Evolutionary conservation across 495 filamentous ascomycete species (phyloP).

Genomic region (Penicillium steckii): DNA sequence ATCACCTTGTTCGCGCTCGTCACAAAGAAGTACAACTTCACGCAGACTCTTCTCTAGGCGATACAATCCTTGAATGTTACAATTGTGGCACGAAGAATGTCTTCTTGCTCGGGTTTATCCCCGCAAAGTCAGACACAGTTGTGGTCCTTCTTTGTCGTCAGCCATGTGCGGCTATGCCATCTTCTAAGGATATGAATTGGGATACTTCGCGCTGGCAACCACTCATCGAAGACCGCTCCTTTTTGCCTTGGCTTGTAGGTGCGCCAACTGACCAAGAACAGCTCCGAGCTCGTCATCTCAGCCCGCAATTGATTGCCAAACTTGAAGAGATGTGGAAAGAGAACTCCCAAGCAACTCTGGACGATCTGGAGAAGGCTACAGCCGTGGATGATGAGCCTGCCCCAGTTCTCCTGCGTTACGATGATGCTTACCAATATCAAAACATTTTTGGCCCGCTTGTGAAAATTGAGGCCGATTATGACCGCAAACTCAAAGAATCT

Average conservation of each 20-base stretch:
- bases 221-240: slow-evolving; percentile 94
- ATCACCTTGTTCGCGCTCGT: slow-evolving; percentile 93
- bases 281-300: slow-evolving; percentile 88
- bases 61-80: slow-evolving; percentile 98
- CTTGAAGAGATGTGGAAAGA: slow-evolving; percentile 99
- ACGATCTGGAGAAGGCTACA: slow-evolving; percentile 89
- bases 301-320: slow-evolving; percentile 93
- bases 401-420: slow-evolving; percentile 90
- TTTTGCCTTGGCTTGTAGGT: slow-evolving; percentile 90
- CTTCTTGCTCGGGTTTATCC: slow-evolving; percentile 98
- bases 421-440: slow-evolving; percentile 98
- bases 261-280: slow-evolving; percentile 92
- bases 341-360: slow-evolving; percentile 82
- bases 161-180: slow-evolving; percentile 89
- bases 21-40: slow-evolving; percentile 99
- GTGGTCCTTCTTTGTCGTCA: slow-evolving; percentile 96
- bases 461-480: slow-evolving; percentile 99
- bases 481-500: slow-evolving; percentile 97
- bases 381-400: slow-evolving; percentile 94
- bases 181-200: slow-evolving; percentile 99
- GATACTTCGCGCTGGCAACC: slow-evolving; percentile 98
- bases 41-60: slow-evolving; percentile 89
- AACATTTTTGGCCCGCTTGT: slow-evolving; percentile 98
- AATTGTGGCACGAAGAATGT: slow-evolving; percentile 99
- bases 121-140: slow-evolving; percentile 98